These are phyloP conservation scores for Vitellaria paradoxa DNA, from an alignment of 179 eudicot genomes.

Conservation along the genomic window DNA sequence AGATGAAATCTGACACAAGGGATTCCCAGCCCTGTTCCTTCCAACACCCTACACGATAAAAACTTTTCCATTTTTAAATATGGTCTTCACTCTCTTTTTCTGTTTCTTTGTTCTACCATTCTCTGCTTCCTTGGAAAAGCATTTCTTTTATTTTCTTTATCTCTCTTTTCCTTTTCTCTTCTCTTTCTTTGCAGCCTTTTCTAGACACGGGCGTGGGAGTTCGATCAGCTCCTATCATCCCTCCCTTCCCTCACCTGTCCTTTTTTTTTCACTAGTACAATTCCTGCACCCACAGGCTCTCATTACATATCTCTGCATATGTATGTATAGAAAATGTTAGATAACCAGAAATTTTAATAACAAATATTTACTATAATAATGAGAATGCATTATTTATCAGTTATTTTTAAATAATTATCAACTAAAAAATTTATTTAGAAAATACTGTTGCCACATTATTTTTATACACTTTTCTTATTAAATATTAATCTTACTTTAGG, in stretches of 20 bases:
- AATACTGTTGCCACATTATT: no score
- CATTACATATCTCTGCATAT: no score
- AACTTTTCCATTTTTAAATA: constrained; percentile 5
- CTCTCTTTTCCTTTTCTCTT: not conserved
- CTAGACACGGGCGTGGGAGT: not conserved
- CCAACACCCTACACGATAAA: constrained; percentile 28
- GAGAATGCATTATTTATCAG: no score
- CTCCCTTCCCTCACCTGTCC: not conserved
- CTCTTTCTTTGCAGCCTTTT: constrained; percentile 10
- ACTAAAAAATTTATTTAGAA: no score
- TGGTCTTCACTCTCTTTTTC: not conserved
- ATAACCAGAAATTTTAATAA: no score
- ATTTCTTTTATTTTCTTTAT: no score
- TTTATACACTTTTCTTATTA: no score
- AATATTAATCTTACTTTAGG: no score
- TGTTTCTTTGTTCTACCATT: constrained; percentile 5
- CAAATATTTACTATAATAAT: no score
- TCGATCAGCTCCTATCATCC: not conserved
- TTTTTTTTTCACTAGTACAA: constrained; percentile 1
- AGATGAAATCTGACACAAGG: constrained; percentile 13
- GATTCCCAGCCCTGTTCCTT: constrained; percentile 27
- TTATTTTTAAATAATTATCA: no score
- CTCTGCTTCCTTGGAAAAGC: constrained; percentile 15
- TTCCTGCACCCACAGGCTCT: no score
- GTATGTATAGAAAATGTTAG: no score